phyloP scores from a whole-genome alignment of 108 stramenopile genomes.

The Chaetoceros tenuissimus region DNA sequence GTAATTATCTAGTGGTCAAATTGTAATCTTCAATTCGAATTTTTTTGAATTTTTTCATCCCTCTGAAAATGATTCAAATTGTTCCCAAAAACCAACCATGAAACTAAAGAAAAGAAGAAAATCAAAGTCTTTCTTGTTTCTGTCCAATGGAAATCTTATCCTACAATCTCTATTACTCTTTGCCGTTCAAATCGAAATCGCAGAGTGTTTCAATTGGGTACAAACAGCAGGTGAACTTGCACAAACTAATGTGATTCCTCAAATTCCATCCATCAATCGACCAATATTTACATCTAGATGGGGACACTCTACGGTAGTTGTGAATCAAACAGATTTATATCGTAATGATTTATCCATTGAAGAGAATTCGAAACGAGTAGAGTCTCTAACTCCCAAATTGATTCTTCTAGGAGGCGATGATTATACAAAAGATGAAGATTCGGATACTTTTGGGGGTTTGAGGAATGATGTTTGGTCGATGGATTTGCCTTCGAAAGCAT shows the following conservation, averaged over 20 bases:
- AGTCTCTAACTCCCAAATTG: constrained; percentile 14
- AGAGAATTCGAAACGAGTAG: constrained; percentile 19
- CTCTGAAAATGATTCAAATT: too few relatives aligned
- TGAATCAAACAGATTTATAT: constrained; percentile 15
- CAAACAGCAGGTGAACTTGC: constrained; percentile 30
- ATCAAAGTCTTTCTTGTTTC: too few relatives aligned
- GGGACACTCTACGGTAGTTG: constrained; percentile 36
- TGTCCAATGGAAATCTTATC: too few relatives aligned
- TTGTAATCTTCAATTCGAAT: too few relatives aligned
- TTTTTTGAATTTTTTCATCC: too few relatives aligned
- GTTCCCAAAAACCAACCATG: too few relatives aligned
- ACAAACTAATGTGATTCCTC: constrained; percentile 39
- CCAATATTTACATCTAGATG: constrained; percentile 42
- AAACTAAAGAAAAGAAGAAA: too few relatives aligned
- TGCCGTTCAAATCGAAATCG: too few relatives aligned
- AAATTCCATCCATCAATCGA: constrained; percentile 23
- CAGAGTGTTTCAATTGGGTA: constrained; percentile 49
- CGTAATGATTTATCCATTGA: constrained; percentile 31
- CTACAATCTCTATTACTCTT: too few relatives aligned
- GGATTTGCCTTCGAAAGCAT: constrained; percentile 10
- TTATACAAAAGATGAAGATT: constrained; percentile 16
- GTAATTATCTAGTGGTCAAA: too few relatives aligned
- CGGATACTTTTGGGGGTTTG: constrained; percentile 20
- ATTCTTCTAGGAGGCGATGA: constrained; percentile 46
- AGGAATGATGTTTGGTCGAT: constrained; percentile 43